Evolutionary conservation across 345 rosid species (phyloP).

Genomic region (Brassica juncea): DNA sequence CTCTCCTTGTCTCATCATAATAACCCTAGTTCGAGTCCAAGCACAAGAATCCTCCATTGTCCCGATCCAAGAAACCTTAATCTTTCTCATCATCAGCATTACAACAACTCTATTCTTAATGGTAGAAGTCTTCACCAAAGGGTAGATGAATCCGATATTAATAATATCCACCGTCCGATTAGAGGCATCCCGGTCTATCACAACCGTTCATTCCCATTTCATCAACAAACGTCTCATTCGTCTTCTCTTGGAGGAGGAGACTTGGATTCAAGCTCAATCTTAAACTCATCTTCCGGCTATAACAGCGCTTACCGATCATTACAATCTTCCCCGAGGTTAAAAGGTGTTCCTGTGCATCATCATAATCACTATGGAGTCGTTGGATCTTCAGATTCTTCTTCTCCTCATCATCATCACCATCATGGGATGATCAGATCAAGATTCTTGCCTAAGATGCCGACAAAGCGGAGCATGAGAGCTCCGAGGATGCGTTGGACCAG

Average conservation of each 20-base stretch:
- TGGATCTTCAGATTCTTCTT: conserved; percentile 52
- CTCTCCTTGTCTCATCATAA: conserved; percentile 40
- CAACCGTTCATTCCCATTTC: conserved; percentile 65
- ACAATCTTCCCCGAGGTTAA: conserved; percentile 46
- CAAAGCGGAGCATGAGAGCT: conserved; percentile 83
- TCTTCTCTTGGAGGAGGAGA: conserved; percentile 47
- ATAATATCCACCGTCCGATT: conserved; percentile 59
- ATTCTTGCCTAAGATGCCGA: conserved; percentile 64
- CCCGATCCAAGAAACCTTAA: conserved; percentile 32
- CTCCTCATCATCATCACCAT: conserved; percentile 45
- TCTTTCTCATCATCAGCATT: conserved; percentile 36
- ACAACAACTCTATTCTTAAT: conserved; percentile 31
- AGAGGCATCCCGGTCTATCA: conserved; percentile 84
- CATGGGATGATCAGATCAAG: conserved; percentile 67
- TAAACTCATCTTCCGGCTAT: conserved; percentile 45
- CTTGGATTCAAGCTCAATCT: conserved; percentile 55
- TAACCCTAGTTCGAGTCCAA: conserved; percentile 11
- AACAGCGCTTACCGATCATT: conserved; percentile 42
- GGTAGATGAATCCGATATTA: conserved; percentile 28
- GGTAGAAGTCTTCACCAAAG: conserved; percentile 31
- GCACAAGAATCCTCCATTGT: conserved; percentile 36
- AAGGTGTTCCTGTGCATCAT: conserved; percentile 50
- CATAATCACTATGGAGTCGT: conserved; percentile 50
- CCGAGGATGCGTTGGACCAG: conserved; percentile 95
- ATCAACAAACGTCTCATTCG: conserved; percentile 52